A percentile compares a stretch with the other conserved stretches of the same genome.
Conservation (phyloP, 2,329 filamentous ascomycete species). For the Talaromyces atroroseus region DNA sequence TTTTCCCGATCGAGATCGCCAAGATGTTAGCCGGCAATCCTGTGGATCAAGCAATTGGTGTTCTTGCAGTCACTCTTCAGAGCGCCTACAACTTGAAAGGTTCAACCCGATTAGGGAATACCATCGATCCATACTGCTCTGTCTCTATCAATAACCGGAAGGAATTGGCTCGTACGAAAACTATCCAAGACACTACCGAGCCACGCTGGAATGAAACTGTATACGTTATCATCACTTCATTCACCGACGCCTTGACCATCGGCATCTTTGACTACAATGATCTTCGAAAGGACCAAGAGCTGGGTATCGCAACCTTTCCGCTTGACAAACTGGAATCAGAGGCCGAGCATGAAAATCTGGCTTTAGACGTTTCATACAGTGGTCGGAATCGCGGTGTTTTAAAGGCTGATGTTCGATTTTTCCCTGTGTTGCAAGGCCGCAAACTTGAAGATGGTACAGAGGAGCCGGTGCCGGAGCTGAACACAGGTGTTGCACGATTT, state of each 20-base stretch:
- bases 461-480: constrained; percentile 78
- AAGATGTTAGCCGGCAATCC: constrained; percentile 95
- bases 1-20: constrained; percentile 96
- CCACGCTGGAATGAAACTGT: constrained; percentile 96
- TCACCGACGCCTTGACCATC: constrained; percentile 80
- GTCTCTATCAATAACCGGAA: constrained; percentile 79
- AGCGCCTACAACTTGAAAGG: constrained; percentile 92
- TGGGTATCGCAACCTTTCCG: constrained; percentile 78
- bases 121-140: constrained; percentile 81
- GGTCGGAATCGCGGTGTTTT: constrained; percentile 79
- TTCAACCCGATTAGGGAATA: constrained; percentile 85
- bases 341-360: constrained; percentile 73
- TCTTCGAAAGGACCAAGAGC: constrained; percentile 90
- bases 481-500: constrained; percentile 90
- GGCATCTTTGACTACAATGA: constrained; percentile 91
- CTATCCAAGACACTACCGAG: constrained; percentile 73
- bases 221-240: constrained; percentile 88
- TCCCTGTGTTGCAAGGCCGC: constrained; percentile 73
- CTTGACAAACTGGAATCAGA: constrained; percentile 76
- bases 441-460: constrained; percentile 67
- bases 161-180: constrained; percentile 83
- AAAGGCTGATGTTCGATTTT: constrained; percentile 82
- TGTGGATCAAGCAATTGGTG: constrained; percentile 92
- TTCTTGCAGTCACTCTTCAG: constrained; percentile 85
- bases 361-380: constrained; percentile 75